These are phyloP conservation scores for Codiaeum variegatum DNA, from an alignment of 441 rosid species.

Conservation along the genomic window DNA sequence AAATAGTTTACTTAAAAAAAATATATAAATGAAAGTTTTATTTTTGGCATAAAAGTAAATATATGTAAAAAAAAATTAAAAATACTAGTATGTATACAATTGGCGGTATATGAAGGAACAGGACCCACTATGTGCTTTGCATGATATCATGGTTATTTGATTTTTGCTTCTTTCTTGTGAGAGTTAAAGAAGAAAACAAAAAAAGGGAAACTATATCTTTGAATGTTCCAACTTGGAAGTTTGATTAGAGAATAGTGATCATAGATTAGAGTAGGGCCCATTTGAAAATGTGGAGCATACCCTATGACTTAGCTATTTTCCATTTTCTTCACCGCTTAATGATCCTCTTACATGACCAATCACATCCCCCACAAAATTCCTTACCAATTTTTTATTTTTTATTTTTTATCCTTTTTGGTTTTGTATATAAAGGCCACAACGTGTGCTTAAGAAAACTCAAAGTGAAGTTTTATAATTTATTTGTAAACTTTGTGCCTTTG, in stretches of 20 bases:
- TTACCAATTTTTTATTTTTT: background rate
- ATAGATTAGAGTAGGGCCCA: background rate
- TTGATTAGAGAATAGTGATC: background rate
- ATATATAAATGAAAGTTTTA: too few relatives aligned
- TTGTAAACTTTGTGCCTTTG: background rate
- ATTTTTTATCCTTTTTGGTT: background rate
- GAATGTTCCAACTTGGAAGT: constrained; percentile 24
- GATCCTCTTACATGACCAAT: constrained; percentile 10
- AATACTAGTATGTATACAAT: constrained; percentile 1
- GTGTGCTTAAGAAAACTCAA: constrained; percentile 14
- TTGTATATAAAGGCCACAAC: constrained; percentile 26
- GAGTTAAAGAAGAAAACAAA: constrained; percentile 4
- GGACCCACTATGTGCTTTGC: constrained; percentile 23
- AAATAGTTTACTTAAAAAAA: too few relatives aligned
- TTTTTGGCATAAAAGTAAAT: too few relatives aligned
- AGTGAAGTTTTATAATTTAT: background rate
- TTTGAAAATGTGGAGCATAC: background rate
- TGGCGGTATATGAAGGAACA: constrained; percentile 18
- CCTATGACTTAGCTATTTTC: background rate
- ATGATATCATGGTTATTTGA: constrained; percentile 12
- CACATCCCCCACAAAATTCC: constrained; percentile 19
- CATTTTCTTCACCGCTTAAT: constrained; percentile 2
- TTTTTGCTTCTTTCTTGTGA: constrained; percentile 15
- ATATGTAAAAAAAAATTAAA: background rate
- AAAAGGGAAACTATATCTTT: too few relatives aligned